Conservation (phyloP, 371 early-diverging fungal genomes). For the Funneliformis caledonium region DNA sequence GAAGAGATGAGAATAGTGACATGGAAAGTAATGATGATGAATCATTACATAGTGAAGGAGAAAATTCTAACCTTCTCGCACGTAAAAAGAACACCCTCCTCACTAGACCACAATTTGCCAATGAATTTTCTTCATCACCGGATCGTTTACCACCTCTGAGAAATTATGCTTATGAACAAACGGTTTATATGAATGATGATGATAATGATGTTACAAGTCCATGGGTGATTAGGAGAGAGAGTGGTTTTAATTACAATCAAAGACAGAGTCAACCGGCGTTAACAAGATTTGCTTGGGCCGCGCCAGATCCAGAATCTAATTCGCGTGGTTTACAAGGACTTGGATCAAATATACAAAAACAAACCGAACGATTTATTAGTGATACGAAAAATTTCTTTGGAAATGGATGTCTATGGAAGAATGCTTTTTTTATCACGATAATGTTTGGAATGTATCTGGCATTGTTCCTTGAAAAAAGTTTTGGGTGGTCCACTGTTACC, state of each 20-base stretch:
- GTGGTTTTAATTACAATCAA: neutral
- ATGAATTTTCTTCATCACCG: conserved; percentile 15
- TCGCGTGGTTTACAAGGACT: neutral
- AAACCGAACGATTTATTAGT: neutral
- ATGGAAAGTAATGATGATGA: neutral
- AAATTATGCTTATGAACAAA: neutral
- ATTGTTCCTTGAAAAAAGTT: conserved; percentile 15
- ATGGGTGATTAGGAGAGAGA: neutral
- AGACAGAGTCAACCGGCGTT: neutral
- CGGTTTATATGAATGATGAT: conserved; percentile 6
- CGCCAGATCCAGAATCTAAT: neutral
- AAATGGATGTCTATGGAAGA: neutral
- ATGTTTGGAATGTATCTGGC: conserved; percentile 37
- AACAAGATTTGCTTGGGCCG: neutral
- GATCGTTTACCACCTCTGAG: neutral
- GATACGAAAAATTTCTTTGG: neutral
- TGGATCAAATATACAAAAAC: conserved; percentile 6
- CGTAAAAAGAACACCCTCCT: neutral
- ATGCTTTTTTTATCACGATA: conserved; percentile 4
- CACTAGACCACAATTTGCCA: neutral
- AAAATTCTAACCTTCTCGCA: neutral
- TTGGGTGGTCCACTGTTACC: conserved; percentile 35
- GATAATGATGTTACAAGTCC: neutral
- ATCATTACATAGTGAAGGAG: neutral
- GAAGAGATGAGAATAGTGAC: neutral